These are phyloP conservation scores for Narthecium ossifragum DNA, from an alignment of 106 monocot genomes.

Conservation along the genomic window DNA sequence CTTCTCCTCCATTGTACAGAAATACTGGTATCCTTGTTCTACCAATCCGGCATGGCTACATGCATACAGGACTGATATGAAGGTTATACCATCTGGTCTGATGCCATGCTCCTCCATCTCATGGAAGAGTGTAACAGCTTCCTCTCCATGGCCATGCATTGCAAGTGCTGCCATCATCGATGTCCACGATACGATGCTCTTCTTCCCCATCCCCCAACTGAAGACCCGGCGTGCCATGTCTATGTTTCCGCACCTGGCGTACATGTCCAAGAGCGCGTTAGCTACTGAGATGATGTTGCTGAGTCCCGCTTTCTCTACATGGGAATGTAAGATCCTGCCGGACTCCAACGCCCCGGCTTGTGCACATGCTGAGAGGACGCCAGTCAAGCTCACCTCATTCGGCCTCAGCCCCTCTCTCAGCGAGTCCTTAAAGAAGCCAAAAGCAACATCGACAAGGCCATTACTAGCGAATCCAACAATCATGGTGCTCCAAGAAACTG, in stretches of 20 bases:
- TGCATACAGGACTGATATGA: conserved; percentile 58
- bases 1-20: conserved; percentile 31
- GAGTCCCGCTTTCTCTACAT: conserved; percentile 26
- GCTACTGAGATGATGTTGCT: conserved; percentile 21
- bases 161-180: conserved; percentile 58
- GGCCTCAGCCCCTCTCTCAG: conserved; percentile 26
- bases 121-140: conserved; percentile 41
- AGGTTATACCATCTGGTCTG: conserved; percentile 46
- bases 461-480: conserved; percentile 43
- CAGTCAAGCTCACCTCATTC: conserved; percentile 52
- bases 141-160: conserved; percentile 50
- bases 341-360: conserved; percentile 47
- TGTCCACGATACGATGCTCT: conserved; percentile 54
- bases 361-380: conserved; percentile 43
- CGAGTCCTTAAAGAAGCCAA: conserved; percentile 35
- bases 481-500: conserved; percentile 70
- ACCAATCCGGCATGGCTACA: conserved; percentile 64
- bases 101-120: conserved; percentile 42
- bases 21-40: conserved; percentile 31
- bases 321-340: conserved; percentile 39
- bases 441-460: conserved; percentile 30
- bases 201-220: conserved; percentile 26
- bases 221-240: conserved; percentile 41
- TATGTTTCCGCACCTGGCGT: conserved; percentile 51
- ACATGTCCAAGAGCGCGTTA: conserved; percentile 58